Evolutionary conservation across 2,329 filamentous ascomycete genomes (phyloP).

Genomic region (Neofusicoccum kwambonambiense): DNA sequence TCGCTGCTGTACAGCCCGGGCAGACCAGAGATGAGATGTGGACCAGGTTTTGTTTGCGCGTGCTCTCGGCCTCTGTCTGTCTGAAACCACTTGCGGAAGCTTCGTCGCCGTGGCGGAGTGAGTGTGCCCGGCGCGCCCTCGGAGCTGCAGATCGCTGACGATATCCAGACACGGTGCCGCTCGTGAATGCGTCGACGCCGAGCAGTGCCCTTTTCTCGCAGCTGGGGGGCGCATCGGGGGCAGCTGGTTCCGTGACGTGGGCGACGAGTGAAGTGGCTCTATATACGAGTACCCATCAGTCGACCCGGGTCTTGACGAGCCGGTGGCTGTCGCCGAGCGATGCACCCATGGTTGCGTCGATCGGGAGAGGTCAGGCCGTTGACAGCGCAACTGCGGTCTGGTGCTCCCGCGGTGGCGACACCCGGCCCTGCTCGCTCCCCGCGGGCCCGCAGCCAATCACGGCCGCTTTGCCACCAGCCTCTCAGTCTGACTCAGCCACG

Average conservation of each 20-base stretch:
- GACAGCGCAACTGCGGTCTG: not conserved
- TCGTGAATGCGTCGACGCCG: not conserved
- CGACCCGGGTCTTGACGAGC: constrained; percentile 3
- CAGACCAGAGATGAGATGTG: constrained; percentile 35
- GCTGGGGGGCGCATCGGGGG: not conserved
- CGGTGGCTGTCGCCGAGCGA: constrained; percentile 1
- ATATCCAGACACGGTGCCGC: not conserved
- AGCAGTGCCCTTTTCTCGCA: not conserved
- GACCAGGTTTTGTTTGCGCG: constrained; percentile 31
- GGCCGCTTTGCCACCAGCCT: constrained; percentile 1
- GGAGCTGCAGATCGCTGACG: constrained; percentile 5
- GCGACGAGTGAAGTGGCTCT: not conserved
- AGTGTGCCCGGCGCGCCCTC: not conserved
- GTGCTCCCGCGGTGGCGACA: not conserved
- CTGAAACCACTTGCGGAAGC: constrained; percentile 11
- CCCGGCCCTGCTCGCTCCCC: not conserved
- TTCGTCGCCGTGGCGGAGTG: constrained; percentile 1
- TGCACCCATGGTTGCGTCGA: not conserved
- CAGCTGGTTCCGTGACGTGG: not conserved
- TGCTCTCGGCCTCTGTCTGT: constrained; percentile 23
- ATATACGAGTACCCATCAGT: not conserved
- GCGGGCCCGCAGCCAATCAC: not conserved
- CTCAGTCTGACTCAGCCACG: constrained; percentile 12
- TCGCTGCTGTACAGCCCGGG: constrained; percentile 21
- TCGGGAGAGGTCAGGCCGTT: not conserved